Base-by-base conservation (phyloP, 192 early-diverging fungal species). In the Coemansia sp. region DNA sequence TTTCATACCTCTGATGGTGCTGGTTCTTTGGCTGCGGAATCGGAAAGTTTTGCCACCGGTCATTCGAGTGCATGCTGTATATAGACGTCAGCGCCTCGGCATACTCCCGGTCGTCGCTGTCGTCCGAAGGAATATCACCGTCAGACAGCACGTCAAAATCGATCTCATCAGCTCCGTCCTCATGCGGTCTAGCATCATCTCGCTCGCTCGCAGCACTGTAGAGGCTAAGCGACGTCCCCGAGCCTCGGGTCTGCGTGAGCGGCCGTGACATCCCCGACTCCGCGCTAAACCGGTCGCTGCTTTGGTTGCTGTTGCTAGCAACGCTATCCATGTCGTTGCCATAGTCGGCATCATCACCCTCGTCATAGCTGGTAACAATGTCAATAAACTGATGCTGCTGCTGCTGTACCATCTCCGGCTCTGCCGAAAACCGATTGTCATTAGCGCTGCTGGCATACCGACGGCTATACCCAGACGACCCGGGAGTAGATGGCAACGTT, bases 401-500 rank as follows among this genome's bases (percentile, higher is more conserved):
- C n/a, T n/a, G 57, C 44, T 33, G 44, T 16, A 21, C 44, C 28
- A 48, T 23, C 21, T 45, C 57, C 21, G 46, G 31, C 30, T 31
- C 57, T 23, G 57, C 45, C 16, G 21, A 40, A 4, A 9, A 48
- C n/a, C 18, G 35, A 19, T 56, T 45, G 53, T 48, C 25, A 23
- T 12, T 25, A 3, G 58, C 49, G 6, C 48, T 60, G 48, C 58
- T 40, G 14, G 58, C 33, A 51, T 60, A 51, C 33, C 38, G 47
- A 12, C 35, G 32, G 52, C 56, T 60, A 32, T 47, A 62, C 6
- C 19, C 54, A 31, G 55, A 64, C 9, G 69, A 78, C 3, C 76
- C 76, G 4, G 69, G 76, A 16, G 76, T 65, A 35, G 76, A 78
- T 12, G 76, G 59, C n/a, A 78, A 33, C 5, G 76, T 78, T 29